Evolutionary conservation across 345 rosid genomes (phyloP).

Genomic region (Nasturtium officinale): DNA sequence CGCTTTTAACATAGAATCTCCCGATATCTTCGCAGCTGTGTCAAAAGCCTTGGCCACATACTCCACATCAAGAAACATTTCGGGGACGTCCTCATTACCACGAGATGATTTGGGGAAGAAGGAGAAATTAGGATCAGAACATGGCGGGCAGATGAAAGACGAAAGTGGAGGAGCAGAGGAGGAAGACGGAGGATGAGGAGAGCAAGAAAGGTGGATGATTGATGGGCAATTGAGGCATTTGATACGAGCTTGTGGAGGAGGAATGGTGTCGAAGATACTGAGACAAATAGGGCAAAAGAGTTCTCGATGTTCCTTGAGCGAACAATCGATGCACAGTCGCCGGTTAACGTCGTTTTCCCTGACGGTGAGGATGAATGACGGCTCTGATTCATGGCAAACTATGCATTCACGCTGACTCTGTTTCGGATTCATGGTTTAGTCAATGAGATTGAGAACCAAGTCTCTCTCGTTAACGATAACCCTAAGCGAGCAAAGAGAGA

Average conservation of each 20-base stretch:
- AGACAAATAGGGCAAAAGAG: conserved; percentile 60
- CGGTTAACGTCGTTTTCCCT: conserved; percentile 40
- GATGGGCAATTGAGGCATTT: conserved; percentile 55
- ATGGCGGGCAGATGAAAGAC: conserved; percentile 52
- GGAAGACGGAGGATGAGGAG: conserved; percentile 27
- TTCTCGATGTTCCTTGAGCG: conserved; percentile 48
- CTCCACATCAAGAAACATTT: conserved; percentile 15
- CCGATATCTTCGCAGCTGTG: conserved; percentile 55
- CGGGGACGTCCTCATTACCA: background rate
- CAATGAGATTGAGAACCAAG: conserved; percentile 14
- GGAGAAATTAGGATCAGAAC: conserved; percentile 51
- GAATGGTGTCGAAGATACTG: conserved; percentile 31
- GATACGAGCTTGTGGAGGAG: conserved; percentile 35
- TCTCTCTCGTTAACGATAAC: conserved; percentile 33
- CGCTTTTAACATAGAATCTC: conserved; percentile 42
- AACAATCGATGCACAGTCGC: conserved; percentile 58
- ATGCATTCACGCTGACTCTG: conserved; percentile 42
- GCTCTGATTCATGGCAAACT: conserved; percentile 43
- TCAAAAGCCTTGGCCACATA: conserved; percentile 48
- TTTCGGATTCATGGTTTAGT: conserved; percentile 43
- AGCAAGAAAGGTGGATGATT: conserved; percentile 48
- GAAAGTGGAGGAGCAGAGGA: conserved; percentile 22
- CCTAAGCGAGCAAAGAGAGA: conserved; percentile 15
- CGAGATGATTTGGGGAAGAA: conserved; percentile 46
- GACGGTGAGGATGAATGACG: conserved; percentile 49